Evolutionary conservation across 179 eudicot species (phyloP).

Genomic region (Carnegiea gigantea): DNA sequence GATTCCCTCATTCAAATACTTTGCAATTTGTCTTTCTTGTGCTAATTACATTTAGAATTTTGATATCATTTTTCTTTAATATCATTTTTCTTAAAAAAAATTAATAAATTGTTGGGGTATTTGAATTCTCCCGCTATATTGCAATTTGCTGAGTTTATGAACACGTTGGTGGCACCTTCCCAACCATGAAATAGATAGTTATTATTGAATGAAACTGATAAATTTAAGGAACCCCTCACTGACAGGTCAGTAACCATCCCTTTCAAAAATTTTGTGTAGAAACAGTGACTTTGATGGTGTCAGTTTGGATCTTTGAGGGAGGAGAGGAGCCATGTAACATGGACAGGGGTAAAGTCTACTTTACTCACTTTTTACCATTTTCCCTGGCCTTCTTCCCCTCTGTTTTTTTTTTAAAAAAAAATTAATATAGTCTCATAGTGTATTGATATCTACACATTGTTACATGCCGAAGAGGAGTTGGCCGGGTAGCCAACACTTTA

Average conservation of each 20-base stretch:
- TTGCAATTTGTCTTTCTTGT: too few relatives aligned
- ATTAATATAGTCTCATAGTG: too few relatives aligned
- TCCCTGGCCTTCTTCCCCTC: not conserved
- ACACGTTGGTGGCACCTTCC: slow-evolving; percentile 22
- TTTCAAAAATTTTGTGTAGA: slow-evolving; percentile 16
- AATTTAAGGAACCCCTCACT: slow-evolving; percentile 15
- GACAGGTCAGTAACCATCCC: slow-evolving; percentile 34
- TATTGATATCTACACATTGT: too few relatives aligned
- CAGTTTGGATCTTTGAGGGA: slow-evolving; percentile 10
- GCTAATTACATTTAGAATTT: not conserved
- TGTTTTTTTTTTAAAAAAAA: too few relatives aligned
- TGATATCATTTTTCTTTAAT: not conserved
- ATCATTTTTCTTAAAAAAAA: not conserved
- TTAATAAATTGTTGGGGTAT: not conserved
- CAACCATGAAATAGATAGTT: not conserved
- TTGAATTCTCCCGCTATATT: slow-evolving; percentile 14
- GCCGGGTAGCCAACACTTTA: too few relatives aligned
- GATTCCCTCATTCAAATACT: too few relatives aligned
- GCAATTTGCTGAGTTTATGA: not conserved
- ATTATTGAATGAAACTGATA: not conserved
- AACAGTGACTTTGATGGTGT: slow-evolving; percentile 12
- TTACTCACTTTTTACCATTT: slow-evolving; percentile 19
- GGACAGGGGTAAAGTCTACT: slow-evolving; percentile 16
- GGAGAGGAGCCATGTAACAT: not conserved
- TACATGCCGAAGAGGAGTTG: too few relatives aligned